Evolutionary conservation across 2,329 filamentous ascomycete species (phyloP), one percentile per base, ranked within the genome.

Genomic region (Triangularia setosa): DNA sequence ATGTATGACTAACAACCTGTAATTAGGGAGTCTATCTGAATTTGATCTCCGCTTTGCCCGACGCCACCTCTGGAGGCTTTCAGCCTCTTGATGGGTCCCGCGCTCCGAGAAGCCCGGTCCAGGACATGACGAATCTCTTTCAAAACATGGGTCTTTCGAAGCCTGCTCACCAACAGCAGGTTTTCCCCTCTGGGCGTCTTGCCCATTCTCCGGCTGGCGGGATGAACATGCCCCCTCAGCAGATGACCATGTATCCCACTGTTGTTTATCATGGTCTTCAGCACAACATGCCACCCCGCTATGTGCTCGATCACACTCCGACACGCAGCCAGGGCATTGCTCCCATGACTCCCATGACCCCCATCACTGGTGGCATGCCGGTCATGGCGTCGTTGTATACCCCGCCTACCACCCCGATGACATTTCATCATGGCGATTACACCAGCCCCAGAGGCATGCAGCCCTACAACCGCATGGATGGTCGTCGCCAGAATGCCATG

Each of bases 401-500:
- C 0, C 77, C 75, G 52, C 72, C 76, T 11, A 65, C 74, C 21
- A 70, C 68, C 0, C 70, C 69, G 7, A 69, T 75, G 75, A 61
- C 73, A 4, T 74, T 76, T 1, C 40, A 59, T 25, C 74, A 77
- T 3, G 73, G 75, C 24, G 77, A 77, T n/a, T 78, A 78, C 61
- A 75, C 76, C 27, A 79, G 77, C 7, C 79, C 79, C 2, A 77
- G 79, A 61, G 63, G 72, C 30, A 69, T 78, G 30, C 71, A 77
- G 11, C 65, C 71, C 0, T 76, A 75, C 61, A 68, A 70, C 2
- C 76, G 78, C 40, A 68, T 72, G 18, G 79, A 82, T 27, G 70
- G 73, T 60, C 82, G 82, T 11, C 81, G 83, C 58, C 80, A 85
- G 65, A 79, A 83, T 70, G 80, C 80, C 24, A 76, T 79, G 64